A percentile compares a stretch with the other conserved stretches of the same genome.
Conservation (phyloP, 345 rosid genomes). For the Eucalyptus erythrocorys region DNA sequence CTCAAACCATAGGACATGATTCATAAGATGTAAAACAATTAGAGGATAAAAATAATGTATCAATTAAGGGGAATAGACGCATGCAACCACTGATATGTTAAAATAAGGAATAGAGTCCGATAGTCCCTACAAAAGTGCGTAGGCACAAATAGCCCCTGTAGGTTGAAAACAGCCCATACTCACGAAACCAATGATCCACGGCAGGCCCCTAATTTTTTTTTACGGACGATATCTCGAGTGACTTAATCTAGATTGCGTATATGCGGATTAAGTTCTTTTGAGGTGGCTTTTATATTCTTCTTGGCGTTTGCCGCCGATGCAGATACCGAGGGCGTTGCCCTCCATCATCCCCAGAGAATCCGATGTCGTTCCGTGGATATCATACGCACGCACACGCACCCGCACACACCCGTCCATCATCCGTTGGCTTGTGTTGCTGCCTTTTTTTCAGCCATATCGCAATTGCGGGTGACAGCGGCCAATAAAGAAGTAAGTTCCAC, state of each 20-base stretch:
- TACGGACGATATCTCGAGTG: not conserved
- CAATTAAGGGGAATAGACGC: accelerated
- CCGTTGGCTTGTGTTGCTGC: not conserved
- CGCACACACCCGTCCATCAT: not conserved
- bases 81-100: accelerated
- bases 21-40: too few relatives aligned
- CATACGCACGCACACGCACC: not conserved
- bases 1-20: not conserved
- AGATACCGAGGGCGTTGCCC: not conserved
- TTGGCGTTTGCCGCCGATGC: not conserved
- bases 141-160: not conserved
- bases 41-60: too few relatives aligned
- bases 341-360: not conserved
- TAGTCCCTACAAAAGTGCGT: too few relatives aligned
- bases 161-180: not conserved
- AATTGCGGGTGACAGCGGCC: not conserved
- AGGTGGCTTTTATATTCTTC: not conserved
- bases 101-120: accelerated
- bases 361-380: not conserved
- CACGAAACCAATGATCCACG: not conserved
- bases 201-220: not conserved
- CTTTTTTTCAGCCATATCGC: not conserved
- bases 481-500: not conserved
- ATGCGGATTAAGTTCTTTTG: not conserved
- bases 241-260: not conserved